Evolutionary conservation across 352 stramenopile genomes (phyloP).

Genomic region (Pelagophyceae sp.): DNA sequence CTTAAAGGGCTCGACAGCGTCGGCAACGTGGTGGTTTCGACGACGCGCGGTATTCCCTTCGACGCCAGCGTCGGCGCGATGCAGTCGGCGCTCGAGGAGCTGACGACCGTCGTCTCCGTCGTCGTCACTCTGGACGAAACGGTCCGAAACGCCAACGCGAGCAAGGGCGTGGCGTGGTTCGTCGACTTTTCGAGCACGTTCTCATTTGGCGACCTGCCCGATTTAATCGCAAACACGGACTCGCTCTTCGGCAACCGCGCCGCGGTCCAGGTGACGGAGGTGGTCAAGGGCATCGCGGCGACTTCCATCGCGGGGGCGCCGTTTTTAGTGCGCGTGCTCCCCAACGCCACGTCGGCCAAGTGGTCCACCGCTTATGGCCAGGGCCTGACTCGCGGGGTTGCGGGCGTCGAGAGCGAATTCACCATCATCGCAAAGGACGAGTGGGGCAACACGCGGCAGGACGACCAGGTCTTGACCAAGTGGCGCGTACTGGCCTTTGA

Average conservation of each 20-base stretch:
- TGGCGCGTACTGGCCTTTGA: conserved; percentile 42
- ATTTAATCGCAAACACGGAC: conserved; percentile 33
- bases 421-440: conserved; percentile 82
- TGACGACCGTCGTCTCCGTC: conserved; percentile 36
- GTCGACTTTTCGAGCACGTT: conserved; percentile 40
- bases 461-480: conserved; percentile 32
- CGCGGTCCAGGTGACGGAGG: conserved; percentile 39
- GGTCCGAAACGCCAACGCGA: too few species aligned
- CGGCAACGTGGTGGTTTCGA: conserved; percentile 34
- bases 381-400: conserved; percentile 69
- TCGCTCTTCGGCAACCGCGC: conserved; percentile 42
- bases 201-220: conserved; percentile 32
- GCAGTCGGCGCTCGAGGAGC: conserved; percentile 50
- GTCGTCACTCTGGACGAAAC: too few species aligned
- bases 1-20: conserved; percentile 41
- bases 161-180: conserved; percentile 35
- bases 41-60: conserved; percentile 59
- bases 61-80: conserved; percentile 47
- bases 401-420: conserved; percentile 72
- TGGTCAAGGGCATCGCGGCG: conserved; percentile 32
- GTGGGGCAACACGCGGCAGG: conserved; percentile 66
- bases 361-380: conserved; percentile 50
- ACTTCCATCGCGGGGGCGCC: conserved; percentile 70
- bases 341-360: conserved; percentile 37
- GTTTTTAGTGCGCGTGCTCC: conserved; percentile 61